Conservation (phyloP, 2,329 filamentous ascomycete genomes). For the Trichothecium sympodiale region DNA sequence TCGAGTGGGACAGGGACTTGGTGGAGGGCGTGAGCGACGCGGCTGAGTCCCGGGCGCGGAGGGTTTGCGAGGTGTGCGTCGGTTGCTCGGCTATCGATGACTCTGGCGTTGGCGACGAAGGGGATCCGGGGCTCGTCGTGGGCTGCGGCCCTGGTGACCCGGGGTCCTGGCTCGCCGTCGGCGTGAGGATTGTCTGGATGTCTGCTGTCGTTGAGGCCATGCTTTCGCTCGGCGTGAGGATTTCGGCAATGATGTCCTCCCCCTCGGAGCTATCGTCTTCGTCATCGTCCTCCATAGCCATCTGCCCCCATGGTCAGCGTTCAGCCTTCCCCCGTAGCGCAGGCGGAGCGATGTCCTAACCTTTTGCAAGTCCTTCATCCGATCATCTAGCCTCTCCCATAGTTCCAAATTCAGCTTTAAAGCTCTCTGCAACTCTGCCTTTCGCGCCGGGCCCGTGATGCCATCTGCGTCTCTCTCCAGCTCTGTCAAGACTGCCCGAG, state of each 20-base stretch:
- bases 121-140: slow-evolving; percentile 4
- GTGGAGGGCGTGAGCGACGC: slow-evolving; percentile 1
- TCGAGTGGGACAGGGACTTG: slow-evolving; percentile 16
- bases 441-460: slow-evolving; percentile 46
- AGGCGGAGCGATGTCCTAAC: slow-evolving; percentile 19
- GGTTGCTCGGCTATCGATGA: slow-evolving; percentile 4
- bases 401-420: slow-evolving; percentile 54
- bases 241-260: slow-evolving; percentile 45
- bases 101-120: slow-evolving; percentile 2
- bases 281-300: slow-evolving; percentile 18
- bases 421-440: slow-evolving; percentile 50
- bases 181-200: slow-evolving; percentile 12
- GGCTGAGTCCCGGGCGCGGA: slow-evolving; percentile 20
- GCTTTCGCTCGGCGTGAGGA: slow-evolving; percentile 43
- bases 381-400: slow-evolving; percentile 54
- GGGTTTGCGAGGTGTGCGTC: slow-evolving; percentile 21
- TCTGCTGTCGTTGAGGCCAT: slow-evolving; percentile 22
- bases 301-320: slow-evolving; percentile 12
- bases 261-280: slow-evolving; percentile 37
- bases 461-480: slow-evolving; percentile 57
- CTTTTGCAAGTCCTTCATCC: slow-evolving; percentile 57
- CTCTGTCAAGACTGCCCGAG: slow-evolving; percentile 54
- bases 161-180: slow-evolving; percentile 31
- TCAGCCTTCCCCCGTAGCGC: neutral
- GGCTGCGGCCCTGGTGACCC: slow-evolving; percentile 37